Conservation (phyloP, 192 early-diverging fungal genomes). For the Coemansia biformis region DNA sequence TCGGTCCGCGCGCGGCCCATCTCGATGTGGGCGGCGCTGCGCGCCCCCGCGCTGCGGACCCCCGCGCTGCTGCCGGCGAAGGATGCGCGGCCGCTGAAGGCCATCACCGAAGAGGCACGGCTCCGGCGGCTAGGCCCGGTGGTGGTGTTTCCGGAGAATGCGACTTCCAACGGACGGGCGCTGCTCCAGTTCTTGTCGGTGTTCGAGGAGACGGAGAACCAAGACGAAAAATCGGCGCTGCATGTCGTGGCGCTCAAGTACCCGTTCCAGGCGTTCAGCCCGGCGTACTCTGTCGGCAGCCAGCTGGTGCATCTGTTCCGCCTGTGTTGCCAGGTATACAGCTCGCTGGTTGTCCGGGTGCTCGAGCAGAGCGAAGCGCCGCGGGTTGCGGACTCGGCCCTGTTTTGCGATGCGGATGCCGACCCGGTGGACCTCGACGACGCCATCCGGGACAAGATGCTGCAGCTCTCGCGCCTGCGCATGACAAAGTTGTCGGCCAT, state of each 20-base stretch:
- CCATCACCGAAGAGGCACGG: constrained; percentile 33
- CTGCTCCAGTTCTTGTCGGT: constrained; percentile 70
- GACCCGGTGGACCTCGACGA: constrained; percentile 50
- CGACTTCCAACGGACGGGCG: constrained; percentile 83
- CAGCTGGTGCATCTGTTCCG: constrained; percentile 54
- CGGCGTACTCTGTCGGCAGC: constrained; percentile 50
- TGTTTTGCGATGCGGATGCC: constrained; percentile 27
- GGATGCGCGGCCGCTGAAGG: constrained; percentile 19
- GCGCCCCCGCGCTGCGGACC: constrained; percentile 20
- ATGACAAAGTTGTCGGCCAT: constrained; percentile 58
- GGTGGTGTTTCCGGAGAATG: constrained; percentile 53
- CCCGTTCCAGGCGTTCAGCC: constrained; percentile 27
- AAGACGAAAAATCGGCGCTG: constrained; percentile 55
- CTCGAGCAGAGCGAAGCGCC: constrained; percentile 54
- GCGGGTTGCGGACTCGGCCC: constrained; percentile 56
- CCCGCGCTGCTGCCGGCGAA: constrained; percentile 33
- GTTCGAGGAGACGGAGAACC: constrained; percentile 57
- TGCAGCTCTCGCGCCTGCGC: constrained; percentile 60
- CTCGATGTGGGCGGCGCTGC: constrained; percentile 29
- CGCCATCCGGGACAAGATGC: constrained; percentile 54
- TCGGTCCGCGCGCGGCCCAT: constrained; percentile 21
- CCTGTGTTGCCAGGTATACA: constrained; percentile 59
- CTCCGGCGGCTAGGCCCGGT: constrained; percentile 17
- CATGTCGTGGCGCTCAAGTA: constrained; percentile 51
- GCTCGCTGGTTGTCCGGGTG: constrained; percentile 45